Evolutionary conservation across 768 basidiomycete genomes (phyloP).

Genomic region (Boletus reticuloceps): DNA sequence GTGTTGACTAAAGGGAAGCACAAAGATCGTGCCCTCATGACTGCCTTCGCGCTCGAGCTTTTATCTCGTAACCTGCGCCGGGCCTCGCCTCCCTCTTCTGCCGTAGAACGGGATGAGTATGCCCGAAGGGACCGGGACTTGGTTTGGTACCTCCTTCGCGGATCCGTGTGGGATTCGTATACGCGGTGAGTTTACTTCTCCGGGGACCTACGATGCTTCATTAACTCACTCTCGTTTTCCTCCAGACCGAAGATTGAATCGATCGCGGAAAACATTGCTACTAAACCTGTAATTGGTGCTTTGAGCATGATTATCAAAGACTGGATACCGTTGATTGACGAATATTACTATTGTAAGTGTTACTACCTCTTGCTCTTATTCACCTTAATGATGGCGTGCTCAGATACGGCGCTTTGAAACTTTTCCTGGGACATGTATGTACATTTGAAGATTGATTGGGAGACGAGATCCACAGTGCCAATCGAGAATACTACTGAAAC

Average conservation of each 20-base stretch:
- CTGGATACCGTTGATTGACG: conserved; percentile 87
- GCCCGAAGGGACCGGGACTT: conserved; percentile 80
- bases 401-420: conserved; percentile 46
- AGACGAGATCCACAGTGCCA: background rate
- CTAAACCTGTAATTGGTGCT: conserved; percentile 63
- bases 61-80: conserved; percentile 74
- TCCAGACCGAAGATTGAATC: conserved; percentile 73
- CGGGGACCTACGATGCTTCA: background rate
- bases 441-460: background rate
- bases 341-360: conserved; percentile 87
- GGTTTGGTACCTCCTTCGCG: conserved; percentile 81
- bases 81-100: conserved; percentile 54
- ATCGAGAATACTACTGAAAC: background rate
- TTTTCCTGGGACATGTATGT: conserved; percentile 1
- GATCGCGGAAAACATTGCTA: conserved; percentile 52
- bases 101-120: conserved; percentile 74
- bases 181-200: conserved; percentile 50
- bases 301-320: conserved; percentile 71
- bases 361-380: background rate
- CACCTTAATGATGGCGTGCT: conserved; percentile 3
- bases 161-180: conserved; percentile 80
- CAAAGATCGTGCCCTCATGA: conserved; percentile 58
- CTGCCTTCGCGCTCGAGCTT: conserved; percentile 66
- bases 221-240: background rate
- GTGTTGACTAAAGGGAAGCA: conserved; percentile 23